A percentile compares a stretch with the other conserved stretches of the same genome.
Conservation (phyloP, 2,329 filamentous ascomycete species). For the Aspergillus sojae region DNA sequence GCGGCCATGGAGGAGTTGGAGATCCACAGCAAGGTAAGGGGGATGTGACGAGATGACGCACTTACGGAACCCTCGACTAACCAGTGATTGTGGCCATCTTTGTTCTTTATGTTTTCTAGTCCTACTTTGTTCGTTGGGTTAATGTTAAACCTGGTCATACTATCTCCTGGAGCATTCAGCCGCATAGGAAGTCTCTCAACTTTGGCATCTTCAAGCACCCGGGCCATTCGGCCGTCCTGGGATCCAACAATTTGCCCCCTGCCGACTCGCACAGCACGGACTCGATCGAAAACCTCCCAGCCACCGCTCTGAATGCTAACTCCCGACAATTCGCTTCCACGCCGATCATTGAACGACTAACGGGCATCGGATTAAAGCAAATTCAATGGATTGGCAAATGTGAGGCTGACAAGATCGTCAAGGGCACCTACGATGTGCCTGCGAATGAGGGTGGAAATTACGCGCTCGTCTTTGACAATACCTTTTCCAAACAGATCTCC, state of each 20-base stretch:
- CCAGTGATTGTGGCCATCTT: slow-evolving; percentile 9
- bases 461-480: slow-evolving; percentile 96
- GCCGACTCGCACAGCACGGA: slow-evolving; percentile 46
- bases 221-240: slow-evolving; percentile 63
- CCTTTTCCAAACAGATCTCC: slow-evolving; percentile 91
- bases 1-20: slow-evolving; percentile 95
- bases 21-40: slow-evolving; percentile 89
- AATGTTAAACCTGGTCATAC: slow-evolving; percentile 87
- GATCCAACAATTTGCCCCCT: slow-evolving; percentile 44
- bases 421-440: slow-evolving; percentile 82
- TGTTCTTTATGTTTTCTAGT: slow-evolving; percentile 56
- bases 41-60: slow-evolving; percentile 6
- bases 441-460: slow-evolving; percentile 84
- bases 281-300: slow-evolving; percentile 38
- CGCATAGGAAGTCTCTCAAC: slow-evolving; percentile 97
- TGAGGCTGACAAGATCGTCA: slow-evolving; percentile 92
- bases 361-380: slow-evolving; percentile 62
- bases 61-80: slow-evolving; percentile 20
- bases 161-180: slow-evolving; percentile 96
- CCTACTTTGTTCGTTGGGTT: slow-evolving; percentile 97
- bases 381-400: slow-evolving; percentile 88
- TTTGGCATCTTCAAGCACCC: slow-evolving; percentile 98
- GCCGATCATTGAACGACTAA: slow-evolving; percentile 68
- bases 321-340: slow-evolving; percentile 70
- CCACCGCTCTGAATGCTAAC: slow-evolving; percentile 26